Percentiles rank a stretch among this genome's conserved stretches.
Conservation (phyloP, 164 flowering plant species). For the Saururus chinensis region DNA sequence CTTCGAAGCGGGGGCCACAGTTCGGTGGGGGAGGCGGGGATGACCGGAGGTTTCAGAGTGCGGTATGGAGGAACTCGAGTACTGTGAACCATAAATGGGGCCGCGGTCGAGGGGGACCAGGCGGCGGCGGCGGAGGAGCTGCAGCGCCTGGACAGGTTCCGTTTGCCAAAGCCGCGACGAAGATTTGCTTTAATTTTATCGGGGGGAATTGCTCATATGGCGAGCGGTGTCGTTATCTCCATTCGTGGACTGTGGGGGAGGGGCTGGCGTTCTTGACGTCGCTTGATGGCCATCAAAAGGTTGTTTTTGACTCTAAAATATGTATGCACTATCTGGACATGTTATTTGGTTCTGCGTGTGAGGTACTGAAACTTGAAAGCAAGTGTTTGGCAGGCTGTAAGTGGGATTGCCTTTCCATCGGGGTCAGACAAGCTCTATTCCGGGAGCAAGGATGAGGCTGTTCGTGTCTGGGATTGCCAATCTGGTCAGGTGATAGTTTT, state of each 20-base stretch:
- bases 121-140: slow-evolving; percentile 15
- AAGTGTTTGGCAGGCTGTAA: slow-evolving; percentile 44
- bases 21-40: slow-evolving; percentile 7
- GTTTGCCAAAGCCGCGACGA: slow-evolving; percentile 29
- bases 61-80: slow-evolving; percentile 6
- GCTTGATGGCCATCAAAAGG: slow-evolving; percentile 88
- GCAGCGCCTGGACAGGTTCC: slow-evolving; percentile 12
- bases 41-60: slow-evolving; percentile 20
- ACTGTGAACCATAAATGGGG: slow-evolving; percentile 35
- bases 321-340: slow-evolving; percentile 3
- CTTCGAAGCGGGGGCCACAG: slow-evolving; percentile 26
- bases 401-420: slow-evolving; percentile 65
- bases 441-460: slow-evolving; percentile 61
- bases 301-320: slow-evolving; percentile 4
- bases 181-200: slow-evolving; percentile 58
- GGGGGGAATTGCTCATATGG: slow-evolving; percentile 65
- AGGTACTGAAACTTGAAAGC: background rate
- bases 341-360: background rate
- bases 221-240: slow-evolving; percentile 60
- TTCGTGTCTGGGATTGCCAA: slow-evolving; percentile 76
- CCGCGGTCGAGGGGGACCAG: slow-evolving; percentile 18
- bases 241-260: slow-evolving; percentile 65
- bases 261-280: slow-evolving; percentile 49
- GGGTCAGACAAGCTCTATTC: slow-evolving; percentile 79
- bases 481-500: slow-evolving; percentile 65